Conservation (phyloP, 2,329 filamentous ascomycete genomes). For the Trichophyton simii region DNA sequence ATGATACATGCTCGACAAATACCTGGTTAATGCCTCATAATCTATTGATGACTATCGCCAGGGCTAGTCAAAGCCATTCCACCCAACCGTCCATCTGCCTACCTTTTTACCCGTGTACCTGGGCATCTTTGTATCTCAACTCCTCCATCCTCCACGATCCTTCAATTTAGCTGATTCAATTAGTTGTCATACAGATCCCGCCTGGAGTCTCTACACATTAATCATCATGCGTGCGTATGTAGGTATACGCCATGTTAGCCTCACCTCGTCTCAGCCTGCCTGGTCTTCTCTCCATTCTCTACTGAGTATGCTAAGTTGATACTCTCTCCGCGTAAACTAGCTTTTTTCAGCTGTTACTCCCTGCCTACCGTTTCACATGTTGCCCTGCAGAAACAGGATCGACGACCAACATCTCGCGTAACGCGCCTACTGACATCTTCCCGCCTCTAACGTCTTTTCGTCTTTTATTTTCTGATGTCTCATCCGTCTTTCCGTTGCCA, state of each 20-base stretch:
- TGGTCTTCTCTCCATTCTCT: neutral
- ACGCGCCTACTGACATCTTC: neutral
- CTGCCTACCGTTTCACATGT: neutral
- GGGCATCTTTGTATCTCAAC: neutral
- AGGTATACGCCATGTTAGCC: neutral
- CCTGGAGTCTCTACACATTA: neutral
- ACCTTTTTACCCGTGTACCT: neutral
- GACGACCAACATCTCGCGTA: neutral
- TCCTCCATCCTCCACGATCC: neutral
- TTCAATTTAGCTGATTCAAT: neutral
- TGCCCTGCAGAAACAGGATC: neutral
- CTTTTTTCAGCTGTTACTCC: neutral
- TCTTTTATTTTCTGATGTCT: neutral
- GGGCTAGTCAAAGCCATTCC: neutral
- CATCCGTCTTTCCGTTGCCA: neutral
- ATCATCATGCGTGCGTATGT: neutral
- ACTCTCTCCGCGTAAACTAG: neutral
- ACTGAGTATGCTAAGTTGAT: neutral
- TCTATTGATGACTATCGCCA: neutral
- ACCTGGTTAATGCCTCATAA: neutral
- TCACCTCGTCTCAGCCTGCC: neutral
- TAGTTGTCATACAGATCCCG: neutral
- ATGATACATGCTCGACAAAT: neutral
- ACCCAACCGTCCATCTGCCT: neutral
- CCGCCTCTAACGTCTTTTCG: neutral